phyloP scores from a whole-genome alignment of 176 grass and related monocot genomes.

The Phragmites australis region DNA sequence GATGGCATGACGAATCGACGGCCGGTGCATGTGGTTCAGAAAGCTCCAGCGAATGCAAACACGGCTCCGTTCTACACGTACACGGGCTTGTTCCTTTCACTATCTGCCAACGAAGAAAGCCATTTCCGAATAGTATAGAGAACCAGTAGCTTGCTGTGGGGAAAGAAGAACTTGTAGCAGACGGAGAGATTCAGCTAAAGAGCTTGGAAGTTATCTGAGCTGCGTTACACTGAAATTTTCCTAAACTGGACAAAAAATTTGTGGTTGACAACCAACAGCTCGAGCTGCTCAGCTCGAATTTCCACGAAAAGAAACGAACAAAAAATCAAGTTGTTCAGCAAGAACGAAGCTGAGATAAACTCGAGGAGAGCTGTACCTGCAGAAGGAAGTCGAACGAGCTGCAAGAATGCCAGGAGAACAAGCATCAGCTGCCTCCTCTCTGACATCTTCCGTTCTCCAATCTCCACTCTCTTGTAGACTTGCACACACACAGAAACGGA shows the following conservation, averaged over 20 bases:
- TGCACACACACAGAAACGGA: not conserved
- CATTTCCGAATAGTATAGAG: not conserved
- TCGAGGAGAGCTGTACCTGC: constrained; percentile 3
- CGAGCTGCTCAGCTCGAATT: not conserved
- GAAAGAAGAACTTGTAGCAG: not conserved
- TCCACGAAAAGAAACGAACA: not conserved
- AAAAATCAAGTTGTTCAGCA: not conserved
- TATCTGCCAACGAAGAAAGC: not conserved
- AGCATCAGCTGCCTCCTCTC: not conserved
- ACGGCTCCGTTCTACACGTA: not conserved
- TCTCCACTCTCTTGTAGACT: not conserved
- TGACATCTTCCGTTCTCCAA: not conserved
- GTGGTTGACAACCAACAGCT: not conserved
- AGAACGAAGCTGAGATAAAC: not conserved
- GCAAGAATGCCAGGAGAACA: not conserved
- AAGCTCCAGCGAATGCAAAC: not conserved
- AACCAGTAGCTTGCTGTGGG: not conserved
- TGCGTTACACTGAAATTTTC: not conserved
- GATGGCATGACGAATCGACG: not conserved
- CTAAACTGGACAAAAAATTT: not conserved
- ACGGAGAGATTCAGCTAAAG: not conserved
- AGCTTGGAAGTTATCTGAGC: not conserved
- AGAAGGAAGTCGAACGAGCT: constrained; percentile 13
- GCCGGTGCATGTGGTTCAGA: not conserved
- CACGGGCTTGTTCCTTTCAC: constrained; percentile 6